Percentiles rank a stretch among this genome's conserved stretches.
These are phyloP conservation scores for Trichopus zeylanicus DNA, from an alignment of 116 monocot genomes.

Conservation along the genomic window DNA sequence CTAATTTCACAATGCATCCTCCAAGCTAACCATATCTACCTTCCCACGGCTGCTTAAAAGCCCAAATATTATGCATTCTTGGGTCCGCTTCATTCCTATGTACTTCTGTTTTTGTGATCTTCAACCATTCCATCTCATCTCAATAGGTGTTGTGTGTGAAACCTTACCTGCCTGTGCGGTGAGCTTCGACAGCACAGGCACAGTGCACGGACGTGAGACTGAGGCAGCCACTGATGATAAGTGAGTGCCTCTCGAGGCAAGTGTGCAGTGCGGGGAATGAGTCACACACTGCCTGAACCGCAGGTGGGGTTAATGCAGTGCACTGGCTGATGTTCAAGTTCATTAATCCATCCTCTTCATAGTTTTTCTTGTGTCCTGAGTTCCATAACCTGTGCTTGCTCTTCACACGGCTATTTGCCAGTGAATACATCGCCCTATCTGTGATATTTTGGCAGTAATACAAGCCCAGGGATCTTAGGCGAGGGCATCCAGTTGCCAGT, in stretches of 20 bases:
- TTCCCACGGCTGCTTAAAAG: too few species aligned
- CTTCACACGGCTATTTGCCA: constrained; percentile 64
- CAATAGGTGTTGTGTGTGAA: constrained; percentile 32
- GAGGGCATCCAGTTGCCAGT: constrained; percentile 64
- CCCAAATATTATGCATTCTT: too few species aligned
- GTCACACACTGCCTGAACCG: constrained; percentile 86
- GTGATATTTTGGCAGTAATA: constrained; percentile 99
- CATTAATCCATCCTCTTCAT: constrained; percentile 42
- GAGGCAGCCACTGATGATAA: constrained; percentile 89
- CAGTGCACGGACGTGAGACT: constrained; percentile 91
- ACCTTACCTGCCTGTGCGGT: constrained; percentile 18
- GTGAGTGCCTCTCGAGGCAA: constrained; percentile 69
- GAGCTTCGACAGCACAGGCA: constrained; percentile 51
- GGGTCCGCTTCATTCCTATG: too few species aligned
- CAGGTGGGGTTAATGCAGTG: constrained; percentile 83
- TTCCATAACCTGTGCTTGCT: constrained; percentile 23
- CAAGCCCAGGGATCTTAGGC: constrained; percentile 57
- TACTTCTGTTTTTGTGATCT: too few species aligned
- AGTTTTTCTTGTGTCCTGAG: constrained; percentile 3
- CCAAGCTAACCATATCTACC: too few species aligned
- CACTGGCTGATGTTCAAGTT: constrained; percentile 96
- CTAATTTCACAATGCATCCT: too few species aligned
- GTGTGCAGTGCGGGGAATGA: constrained; percentile 88
- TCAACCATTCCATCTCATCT: too few species aligned
- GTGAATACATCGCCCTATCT: constrained; percentile 85